phyloP scores from a whole-genome alignment of 2,329 filamentous ascomycete genomes.

The Aspergillus sp. region DNA sequence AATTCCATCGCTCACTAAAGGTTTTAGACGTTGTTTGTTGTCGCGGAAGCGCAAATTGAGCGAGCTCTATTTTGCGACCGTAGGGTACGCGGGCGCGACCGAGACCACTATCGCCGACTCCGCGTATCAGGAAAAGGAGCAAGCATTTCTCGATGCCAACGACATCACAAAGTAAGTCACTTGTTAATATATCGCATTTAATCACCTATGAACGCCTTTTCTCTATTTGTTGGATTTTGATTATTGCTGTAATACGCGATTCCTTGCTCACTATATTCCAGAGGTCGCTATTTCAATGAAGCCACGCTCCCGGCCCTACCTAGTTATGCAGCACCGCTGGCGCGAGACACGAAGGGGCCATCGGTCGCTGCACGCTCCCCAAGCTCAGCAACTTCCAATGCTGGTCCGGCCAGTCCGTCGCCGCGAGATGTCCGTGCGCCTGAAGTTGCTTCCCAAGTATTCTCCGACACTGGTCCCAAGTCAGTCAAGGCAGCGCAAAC shows the following conservation, averaged over 20 bases:
- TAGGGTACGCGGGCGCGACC: conserved; percentile 50
- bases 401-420: conserved; percentile 19
- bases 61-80: conserved; percentile 81
- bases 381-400: conserved; percentile 31
- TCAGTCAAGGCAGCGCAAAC: conserved; percentile 4
- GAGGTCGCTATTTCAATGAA: conserved; percentile 59
- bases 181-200: conserved; percentile 5
- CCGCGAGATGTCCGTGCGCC: conserved; percentile 17
- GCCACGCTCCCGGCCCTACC: conserved; percentile 49
- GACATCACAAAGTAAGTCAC: conserved; percentile 56
- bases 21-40: conserved; percentile 59
- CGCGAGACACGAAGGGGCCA: conserved; percentile 28
- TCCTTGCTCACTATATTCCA: conserved; percentile 28
- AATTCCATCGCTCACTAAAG: conserved; percentile 37
- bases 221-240: background rate
- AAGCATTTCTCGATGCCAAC: conserved; percentile 58
- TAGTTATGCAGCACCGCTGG: conserved; percentile 29
- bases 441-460: conserved; percentile 12
- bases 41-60: conserved; percentile 89
- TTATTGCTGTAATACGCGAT: background rate
- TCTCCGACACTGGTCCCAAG: conserved; percentile 5
- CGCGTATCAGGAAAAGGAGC: conserved; percentile 50
- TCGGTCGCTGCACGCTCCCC: conserved; percentile 36
- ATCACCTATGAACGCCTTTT: background rate
- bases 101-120: conserved; percentile 59